Conservation (phyloP, 352 stramenopile species). For the Thraustochytrium sp. region DNA sequence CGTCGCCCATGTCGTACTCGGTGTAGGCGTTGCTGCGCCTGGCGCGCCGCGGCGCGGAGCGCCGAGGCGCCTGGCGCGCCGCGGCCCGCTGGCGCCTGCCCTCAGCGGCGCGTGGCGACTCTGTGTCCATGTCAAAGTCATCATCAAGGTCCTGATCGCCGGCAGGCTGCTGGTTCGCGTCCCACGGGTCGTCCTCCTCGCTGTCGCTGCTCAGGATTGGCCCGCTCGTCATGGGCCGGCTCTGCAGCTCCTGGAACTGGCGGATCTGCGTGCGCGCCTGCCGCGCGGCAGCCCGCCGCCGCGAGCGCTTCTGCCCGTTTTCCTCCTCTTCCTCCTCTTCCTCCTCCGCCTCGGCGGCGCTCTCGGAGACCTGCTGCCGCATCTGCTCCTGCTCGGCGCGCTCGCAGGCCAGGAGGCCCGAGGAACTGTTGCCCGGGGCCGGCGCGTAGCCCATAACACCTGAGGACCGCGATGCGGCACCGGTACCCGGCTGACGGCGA, state of each 20-base stretch:
- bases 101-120: too few species aligned
- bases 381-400: conserved; percentile 7
- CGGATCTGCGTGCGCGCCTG: conserved; percentile 8
- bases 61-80: neutral
- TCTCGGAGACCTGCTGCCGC: neutral
- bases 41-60: neutral
- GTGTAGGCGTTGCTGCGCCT: neutral
- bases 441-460: conserved; percentile 12
- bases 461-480: too few species aligned
- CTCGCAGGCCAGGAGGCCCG: neutral
- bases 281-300: conserved; percentile 2
- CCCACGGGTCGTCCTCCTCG: conserved; percentile 31
- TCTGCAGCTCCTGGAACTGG: conserved; percentile 5
- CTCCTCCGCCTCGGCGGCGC: neutral
- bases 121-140: neutral
- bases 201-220: conserved; percentile 22
- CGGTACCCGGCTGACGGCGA: too few species aligned
- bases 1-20: neutral
- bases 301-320: neutral
- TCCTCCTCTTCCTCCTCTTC: neutral
- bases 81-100: too few species aligned
- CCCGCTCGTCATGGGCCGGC: neutral
- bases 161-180: conserved; percentile 35
- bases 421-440: neutral
- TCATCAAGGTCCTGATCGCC: neutral